phyloP scores from a whole-genome alignment of 352 stramenopile genomes.

The Pythium rhizo-oryzae region DNA sequence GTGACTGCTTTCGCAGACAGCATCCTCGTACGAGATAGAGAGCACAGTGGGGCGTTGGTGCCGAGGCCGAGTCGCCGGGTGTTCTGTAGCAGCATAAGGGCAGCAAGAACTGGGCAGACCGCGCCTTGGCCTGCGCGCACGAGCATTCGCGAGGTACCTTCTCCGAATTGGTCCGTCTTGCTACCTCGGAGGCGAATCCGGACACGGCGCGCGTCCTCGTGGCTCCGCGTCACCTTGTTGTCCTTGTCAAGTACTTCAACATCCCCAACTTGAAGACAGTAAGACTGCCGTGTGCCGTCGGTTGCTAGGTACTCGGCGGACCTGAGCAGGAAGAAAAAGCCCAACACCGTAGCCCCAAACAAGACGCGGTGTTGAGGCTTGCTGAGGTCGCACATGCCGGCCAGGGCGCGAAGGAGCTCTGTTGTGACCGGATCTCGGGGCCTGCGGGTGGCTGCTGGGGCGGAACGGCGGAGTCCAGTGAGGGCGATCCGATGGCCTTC shows the following conservation, averaged over 20 bases:
- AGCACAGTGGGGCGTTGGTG: too few species aligned
- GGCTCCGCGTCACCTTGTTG: too few species aligned
- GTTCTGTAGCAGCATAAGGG: not conserved
- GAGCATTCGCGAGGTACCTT: slow-evolving; percentile 18
- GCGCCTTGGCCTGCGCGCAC: slow-evolving; percentile 27
- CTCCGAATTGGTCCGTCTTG: slow-evolving; percentile 31
- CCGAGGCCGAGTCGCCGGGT: too few species aligned
- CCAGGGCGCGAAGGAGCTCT: slow-evolving; percentile 26
- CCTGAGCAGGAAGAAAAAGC: slow-evolving; percentile 32
- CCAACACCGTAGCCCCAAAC: slow-evolving; percentile 31
- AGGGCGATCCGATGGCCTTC: too few species aligned
- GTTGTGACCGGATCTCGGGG: slow-evolving; percentile 12
- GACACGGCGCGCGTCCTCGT: not conserved
- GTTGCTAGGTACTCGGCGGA: slow-evolving; percentile 25
- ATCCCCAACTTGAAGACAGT: slow-evolving; percentile 19
- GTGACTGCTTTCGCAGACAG: not conserved
- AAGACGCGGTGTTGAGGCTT: slow-evolving; percentile 18
- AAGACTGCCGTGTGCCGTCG: not conserved
- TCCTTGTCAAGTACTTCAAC: not conserved
- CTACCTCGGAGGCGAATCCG: slow-evolving; percentile 26
- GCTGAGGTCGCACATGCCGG: not conserved
- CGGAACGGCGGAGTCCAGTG: not conserved
- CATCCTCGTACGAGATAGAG: too few species aligned
- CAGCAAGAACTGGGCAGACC: slow-evolving; percentile 23
- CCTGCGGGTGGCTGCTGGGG: not conserved